Percentiles rank a stretch among this genome's conserved stretches.
Evolutionary conservation across 1,139 yeast genomes (phyloP).

Genomic region (Yamadazyma dushanensis): DNA sequence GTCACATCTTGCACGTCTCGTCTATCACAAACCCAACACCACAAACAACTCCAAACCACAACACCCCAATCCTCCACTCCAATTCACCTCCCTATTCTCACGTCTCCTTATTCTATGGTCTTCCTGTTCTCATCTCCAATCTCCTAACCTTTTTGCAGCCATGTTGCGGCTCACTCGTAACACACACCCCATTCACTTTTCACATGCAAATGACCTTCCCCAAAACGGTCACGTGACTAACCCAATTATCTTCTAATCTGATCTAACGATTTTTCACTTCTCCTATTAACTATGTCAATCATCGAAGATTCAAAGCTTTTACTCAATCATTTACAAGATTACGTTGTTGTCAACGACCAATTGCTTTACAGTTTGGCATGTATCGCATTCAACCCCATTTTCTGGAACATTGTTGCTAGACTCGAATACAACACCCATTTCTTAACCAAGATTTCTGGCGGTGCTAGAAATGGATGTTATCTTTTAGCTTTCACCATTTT

Average conservation of each 20-base stretch:
- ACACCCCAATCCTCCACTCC: no score
- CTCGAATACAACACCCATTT: slow-evolving; percentile 74
- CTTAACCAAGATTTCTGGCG: slow-evolving; percentile 72
- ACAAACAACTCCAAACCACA: no score
- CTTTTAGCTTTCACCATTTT: slow-evolving; percentile 79
- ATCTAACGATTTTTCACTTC: background rate
- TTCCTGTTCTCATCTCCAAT: no score
- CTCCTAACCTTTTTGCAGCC: no score
- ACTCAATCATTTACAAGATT: slow-evolving; percentile 13
- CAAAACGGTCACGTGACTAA: background rate
- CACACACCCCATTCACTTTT: no score
- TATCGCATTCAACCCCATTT: slow-evolving; percentile 88
- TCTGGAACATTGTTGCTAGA: slow-evolving; percentile 94
- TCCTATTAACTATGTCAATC: slow-evolving; percentile 10
- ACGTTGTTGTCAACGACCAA: slow-evolving; percentile 15
- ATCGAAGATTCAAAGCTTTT: slow-evolving; percentile 16
- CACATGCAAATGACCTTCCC: slow-evolving; percentile 1
- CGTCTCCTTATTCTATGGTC: background rate
- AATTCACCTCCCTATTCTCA: background rate
- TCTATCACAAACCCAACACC: no score
- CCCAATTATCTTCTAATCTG: background rate
- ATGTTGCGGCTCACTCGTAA: no score
- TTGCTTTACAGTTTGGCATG: slow-evolving; percentile 17
- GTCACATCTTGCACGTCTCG: no score
- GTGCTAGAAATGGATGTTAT: slow-evolving; percentile 77